Conservation (phyloP, 2,329 filamentous ascomycete species). For the Microascus cirrosus region DNA sequence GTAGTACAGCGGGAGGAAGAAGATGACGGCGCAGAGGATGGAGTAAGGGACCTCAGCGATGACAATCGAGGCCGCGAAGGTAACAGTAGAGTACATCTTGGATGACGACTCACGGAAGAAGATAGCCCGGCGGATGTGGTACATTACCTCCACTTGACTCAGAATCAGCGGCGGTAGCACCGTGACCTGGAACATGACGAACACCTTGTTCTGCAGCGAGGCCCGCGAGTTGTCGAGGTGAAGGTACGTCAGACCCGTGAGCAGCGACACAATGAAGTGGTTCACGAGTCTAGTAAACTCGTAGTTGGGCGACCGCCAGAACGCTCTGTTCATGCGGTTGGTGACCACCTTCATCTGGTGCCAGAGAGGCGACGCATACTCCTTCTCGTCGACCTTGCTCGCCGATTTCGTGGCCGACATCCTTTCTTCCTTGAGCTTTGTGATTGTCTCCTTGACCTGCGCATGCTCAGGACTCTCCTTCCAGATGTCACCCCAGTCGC, state of each 20-base stretch:
- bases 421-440: conserved; percentile 52
- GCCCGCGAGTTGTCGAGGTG: conserved; percentile 65
- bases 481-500: conserved; percentile 77
- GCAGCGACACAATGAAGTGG: conserved; percentile 65
- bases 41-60: conserved; percentile 77
- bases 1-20: conserved; percentile 79
- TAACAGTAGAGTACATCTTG: conserved; percentile 76
- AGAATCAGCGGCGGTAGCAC: conserved; percentile 77
- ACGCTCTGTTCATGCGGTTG: conserved; percentile 62
- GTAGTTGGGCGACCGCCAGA: conserved; percentile 83
- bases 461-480: conserved; percentile 59
- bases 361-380: conserved; percentile 70
- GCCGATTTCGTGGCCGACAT: conserved; percentile 23
- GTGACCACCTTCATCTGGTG: conserved; percentile 72
- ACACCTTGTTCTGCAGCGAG: conserved; percentile 75
- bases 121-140: conserved; percentile 66
- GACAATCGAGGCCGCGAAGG: conserved; percentile 69
- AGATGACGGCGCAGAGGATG: conserved; percentile 65
- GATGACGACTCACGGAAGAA: conserved; percentile 79
- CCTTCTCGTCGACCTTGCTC: conserved; percentile 49
- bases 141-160: conserved; percentile 70
- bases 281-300: conserved; percentile 81
- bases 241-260: conserved; percentile 72
- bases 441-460: conserved; percentile 54
- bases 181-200: conserved; percentile 83